Evolutionary conservation across 2,329 filamentous ascomycete genomes (phyloP).

Genomic region (Penicillium sp.): DNA sequence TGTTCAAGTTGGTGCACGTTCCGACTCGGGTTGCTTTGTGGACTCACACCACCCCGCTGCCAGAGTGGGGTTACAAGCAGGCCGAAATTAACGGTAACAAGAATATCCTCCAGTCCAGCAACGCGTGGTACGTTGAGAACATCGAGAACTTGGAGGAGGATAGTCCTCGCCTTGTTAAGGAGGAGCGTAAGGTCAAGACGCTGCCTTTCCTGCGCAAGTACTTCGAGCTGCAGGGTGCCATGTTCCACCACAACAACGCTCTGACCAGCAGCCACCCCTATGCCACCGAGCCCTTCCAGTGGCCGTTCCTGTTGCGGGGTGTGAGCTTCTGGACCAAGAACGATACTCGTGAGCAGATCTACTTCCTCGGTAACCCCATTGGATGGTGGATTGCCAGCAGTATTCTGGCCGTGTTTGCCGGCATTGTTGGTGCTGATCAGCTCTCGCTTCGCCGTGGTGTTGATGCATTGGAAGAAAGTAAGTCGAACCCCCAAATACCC

Average conservation of each 20-base stretch:
- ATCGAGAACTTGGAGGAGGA: conserved; percentile 75
- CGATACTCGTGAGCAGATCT: conserved; percentile 93
- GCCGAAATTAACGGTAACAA: conserved; percentile 99
- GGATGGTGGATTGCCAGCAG: conserved; percentile 97
- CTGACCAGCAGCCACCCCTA: conserved; percentile 97
- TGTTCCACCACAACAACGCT: conserved; percentile 99
- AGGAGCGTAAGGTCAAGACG: conserved; percentile 74
- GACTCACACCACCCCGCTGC: conserved; percentile 93
- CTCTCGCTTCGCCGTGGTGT: conserved; percentile 88
- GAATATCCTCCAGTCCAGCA: conserved; percentile 83
- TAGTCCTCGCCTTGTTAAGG: conserved; percentile 70
- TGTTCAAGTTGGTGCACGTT: conserved; percentile 94
- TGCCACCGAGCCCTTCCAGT: conserved; percentile 89
- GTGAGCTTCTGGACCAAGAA: conserved; percentile 99
- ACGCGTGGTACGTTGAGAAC: conserved; percentile 91
- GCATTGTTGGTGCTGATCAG: conserved; percentile 89
- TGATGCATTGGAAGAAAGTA: conserved; percentile 89
- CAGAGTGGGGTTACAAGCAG: conserved; percentile 95
- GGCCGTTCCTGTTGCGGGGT: conserved; percentile 94
- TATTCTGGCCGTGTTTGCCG: conserved; percentile 87
- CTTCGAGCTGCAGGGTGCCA: conserved; percentile 91
- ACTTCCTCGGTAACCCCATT: conserved; percentile 94
- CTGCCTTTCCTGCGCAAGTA: conserved; percentile 92
- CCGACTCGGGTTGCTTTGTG: conserved; percentile 98
- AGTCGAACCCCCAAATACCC: conserved; percentile 47